These are phyloP conservation scores for Stachybotrys echinatus DNA, from an alignment of 2,329 filamentous ascomycete genomes.

Conservation along the genomic window DNA sequence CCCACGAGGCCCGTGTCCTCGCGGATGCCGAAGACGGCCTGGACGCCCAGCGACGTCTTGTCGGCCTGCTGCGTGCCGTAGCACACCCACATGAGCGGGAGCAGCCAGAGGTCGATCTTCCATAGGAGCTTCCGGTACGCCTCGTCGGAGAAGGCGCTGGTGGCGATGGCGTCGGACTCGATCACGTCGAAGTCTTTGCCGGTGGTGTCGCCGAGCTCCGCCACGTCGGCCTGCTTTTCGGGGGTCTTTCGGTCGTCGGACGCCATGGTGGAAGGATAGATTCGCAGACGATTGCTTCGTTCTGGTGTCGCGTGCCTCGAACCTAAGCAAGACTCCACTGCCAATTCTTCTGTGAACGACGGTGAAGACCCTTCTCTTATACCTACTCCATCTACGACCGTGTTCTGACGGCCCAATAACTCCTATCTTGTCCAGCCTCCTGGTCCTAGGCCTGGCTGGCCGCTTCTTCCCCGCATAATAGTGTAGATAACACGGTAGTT, in stretches of 20 bases:
- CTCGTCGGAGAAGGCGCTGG: conserved; percentile 12
- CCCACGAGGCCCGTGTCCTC: conserved; percentile 21
- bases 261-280: no score
- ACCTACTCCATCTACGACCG: no score
- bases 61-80: conserved; percentile 23
- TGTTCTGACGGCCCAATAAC: no score
- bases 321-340: no score
- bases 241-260: not conserved
- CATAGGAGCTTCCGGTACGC: conserved; percentile 19
- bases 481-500: no score
- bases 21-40: conserved; percentile 21
- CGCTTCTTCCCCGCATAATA: no score
- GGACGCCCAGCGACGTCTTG: conserved; percentile 21
- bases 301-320: no score
- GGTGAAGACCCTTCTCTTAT: no score
- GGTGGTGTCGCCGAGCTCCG: not conserved
- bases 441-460: no score
- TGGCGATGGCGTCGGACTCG: not conserved
- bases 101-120: conserved; percentile 22
- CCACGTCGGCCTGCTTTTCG: not conserved
- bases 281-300: no score
- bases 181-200: not conserved
- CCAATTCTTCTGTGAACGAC: no score
- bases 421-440: no score
- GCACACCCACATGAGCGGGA: conserved; percentile 23